Conservation (phyloP, 2,329 filamentous ascomycete species). For the Penicillium fuscoglaucum region DNA sequence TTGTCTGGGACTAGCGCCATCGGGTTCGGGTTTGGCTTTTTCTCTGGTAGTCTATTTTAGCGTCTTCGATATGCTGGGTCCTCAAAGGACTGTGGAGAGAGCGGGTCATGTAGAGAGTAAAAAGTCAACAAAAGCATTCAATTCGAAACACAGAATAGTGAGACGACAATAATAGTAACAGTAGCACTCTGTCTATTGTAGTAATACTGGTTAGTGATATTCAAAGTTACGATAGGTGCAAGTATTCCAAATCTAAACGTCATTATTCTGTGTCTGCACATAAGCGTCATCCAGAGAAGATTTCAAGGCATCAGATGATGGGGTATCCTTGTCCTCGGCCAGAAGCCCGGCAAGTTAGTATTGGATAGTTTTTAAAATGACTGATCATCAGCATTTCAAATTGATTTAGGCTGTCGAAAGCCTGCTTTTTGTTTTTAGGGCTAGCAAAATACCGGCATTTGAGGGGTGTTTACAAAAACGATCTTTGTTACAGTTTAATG, state of each 20-base stretch:
- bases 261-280: not conserved
- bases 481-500: not conserved
- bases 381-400: slow-evolving; percentile 1
- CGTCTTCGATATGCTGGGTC: not conserved
- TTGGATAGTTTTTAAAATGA: not conserved
- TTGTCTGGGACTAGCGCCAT: slow-evolving; percentile 6
- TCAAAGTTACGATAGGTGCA: not conserved
- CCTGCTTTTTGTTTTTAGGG: not conserved
- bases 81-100: not conserved
- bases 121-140: not conserved
- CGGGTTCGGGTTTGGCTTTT: not conserved
- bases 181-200: no score
- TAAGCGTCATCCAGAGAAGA: not conserved
- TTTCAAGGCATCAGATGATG: not conserved
- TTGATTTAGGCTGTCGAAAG: not conserved
- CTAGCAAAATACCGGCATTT: not conserved
- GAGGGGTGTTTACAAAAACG: not conserved
- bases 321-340: not conserved
- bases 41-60: not conserved
- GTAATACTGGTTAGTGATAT: not conserved
- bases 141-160: not conserved
- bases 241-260: not conserved
- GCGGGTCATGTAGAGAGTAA: not conserved
- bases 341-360: not conserved
- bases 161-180: not conserved